Base-by-base conservation (phyloP, 768 basidiomycete species). In the Tulasnella sp. region DNA sequence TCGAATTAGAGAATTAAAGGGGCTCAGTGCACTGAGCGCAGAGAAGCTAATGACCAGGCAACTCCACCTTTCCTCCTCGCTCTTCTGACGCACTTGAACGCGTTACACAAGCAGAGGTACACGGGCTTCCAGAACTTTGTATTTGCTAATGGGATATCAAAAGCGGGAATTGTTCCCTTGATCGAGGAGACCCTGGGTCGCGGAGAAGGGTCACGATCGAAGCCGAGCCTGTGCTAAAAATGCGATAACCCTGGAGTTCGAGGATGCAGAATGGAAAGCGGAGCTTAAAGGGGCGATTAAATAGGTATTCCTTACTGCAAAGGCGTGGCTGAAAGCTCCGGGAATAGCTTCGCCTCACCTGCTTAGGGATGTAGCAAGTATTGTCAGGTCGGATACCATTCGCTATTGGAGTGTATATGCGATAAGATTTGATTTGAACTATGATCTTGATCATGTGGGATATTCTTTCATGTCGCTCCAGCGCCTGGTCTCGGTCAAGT, bases 121-220 rank as follows among this genome's bases (percentile, higher is more conserved):
- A 91, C 93, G 0, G 92, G 93, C 3, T 85, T 98, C 82, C 89
- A 94, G 28, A 97, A 96, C 84, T 94, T 98, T 86, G 96, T 95
- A 7, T 98, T 96, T 84, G 96, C 97, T 58, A 95, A 96, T 83
- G 94, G 95, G 46, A 90, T 96, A 80, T 90, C 90, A 81, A 88
- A 96, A 54, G 89, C 89, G 46, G 89, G 85, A 72, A 92, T 98
- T 83, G 92, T 90, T 54, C 88, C 91, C 82, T 95, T 96, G 87
- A 93, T 98, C 89, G 94, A 96, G 85, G 88, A 88, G 80, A 88
- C 87, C 77, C 86, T 97, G 46, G 88, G 87, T 5, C 24, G 75
- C 90, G 12, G 84, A 86, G 3, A 84, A 88, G 69, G 34, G 44
- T 78, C 31, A 37, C 7, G 40, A n/a, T n/a, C n/a, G n/a, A 78